A percentile compares a stretch with the other conserved stretches of the same genome.
phyloP scores from a whole-genome alignment of 345 rosid genomes.

The Murraya paniculata region DNA sequence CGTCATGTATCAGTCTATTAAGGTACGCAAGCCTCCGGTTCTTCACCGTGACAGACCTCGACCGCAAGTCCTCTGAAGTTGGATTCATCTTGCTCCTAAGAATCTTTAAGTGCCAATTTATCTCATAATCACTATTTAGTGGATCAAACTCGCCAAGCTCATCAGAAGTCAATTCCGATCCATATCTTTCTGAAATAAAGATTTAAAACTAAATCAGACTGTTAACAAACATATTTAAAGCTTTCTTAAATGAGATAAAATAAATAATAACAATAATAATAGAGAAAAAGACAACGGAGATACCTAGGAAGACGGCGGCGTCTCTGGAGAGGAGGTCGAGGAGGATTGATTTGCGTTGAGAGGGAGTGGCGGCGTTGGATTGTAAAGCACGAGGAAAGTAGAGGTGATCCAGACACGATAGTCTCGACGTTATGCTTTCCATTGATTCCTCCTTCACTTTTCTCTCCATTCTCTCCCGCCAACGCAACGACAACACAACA shows the following conservation, averaged over 20 bases:
- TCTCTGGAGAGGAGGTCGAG: conserved; percentile 86
- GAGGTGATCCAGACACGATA: conserved; percentile 63
- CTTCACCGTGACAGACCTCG: conserved; percentile 65
- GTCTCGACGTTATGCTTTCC: conserved; percentile 63
- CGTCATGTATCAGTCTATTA: conserved; percentile 57
- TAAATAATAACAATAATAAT: too few relatives aligned
- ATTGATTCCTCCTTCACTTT: conserved; percentile 37
- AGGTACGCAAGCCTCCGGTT: conserved; percentile 82
- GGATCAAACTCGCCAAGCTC: conserved; percentile 71
- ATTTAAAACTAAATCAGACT: not conserved
- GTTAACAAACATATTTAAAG: not conserved
- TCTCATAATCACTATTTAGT: conserved; percentile 64
- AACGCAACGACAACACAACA: not conserved
- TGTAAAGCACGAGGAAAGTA: conserved; percentile 85
- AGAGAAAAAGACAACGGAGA: too few relatives aligned
- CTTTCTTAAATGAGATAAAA: not conserved
- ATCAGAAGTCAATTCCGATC: conserved; percentile 51
- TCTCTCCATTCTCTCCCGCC: conserved; percentile 14
- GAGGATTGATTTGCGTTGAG: conserved; percentile 77
- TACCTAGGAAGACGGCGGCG: conserved; percentile 84
- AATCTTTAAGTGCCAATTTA: conserved; percentile 77
- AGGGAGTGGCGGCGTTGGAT: conserved; percentile 43
- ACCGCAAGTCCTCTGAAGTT: conserved; percentile 57
- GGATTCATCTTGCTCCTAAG: conserved; percentile 69
- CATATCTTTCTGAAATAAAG: conserved; percentile 65